Evolutionary conservation across 2,329 filamentous ascomycete species (phyloP), one percentile per base, ranked within the genome.

Genomic region (Grosmannia clavigera): DNA sequence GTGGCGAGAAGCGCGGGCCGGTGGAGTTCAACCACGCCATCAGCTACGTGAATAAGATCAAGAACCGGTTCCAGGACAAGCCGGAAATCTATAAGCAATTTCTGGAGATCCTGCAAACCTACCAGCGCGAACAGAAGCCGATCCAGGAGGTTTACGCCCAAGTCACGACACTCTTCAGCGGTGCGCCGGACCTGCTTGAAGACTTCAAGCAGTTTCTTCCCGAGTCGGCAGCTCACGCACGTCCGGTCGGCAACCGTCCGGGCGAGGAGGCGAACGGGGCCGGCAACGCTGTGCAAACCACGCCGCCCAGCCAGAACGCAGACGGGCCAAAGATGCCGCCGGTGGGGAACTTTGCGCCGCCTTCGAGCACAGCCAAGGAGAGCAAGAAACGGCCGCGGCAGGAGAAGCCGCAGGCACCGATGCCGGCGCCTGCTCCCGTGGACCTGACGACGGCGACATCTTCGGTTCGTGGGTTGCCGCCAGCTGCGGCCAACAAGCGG

Each of bases 51-150:
- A 99, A 99, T 71, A 99, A 99, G 76, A 99, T 99, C 68, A 99
- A 99, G 90, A 99, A 97, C 70, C 92, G 94, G 53, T 99, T 97
- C 74, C 87, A 95, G 67, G 87, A 92, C 68, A 92, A 95, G 65
- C 94, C 94, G 7, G 94, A 99, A 71, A 97, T 99, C 64, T 99
- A 99, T 77, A 99, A 99, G 73, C 92, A 99, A 70, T 99, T 99
- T 70, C 81, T 99, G 35, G 94, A 99, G 71, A 99, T 99, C 56
- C 77, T 99, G 54, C 94, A 99, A 73, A 99, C 94, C 2, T 99
- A 99, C 68, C 94, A 99, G 73, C 84, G 94, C 61, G 94, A 99
- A 72, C 95, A 94, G 58, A 97, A 97, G 70, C 95, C 94, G 0
- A 99, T 99, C 46, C 92, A 96, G 71, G 94, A 99, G 72, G 94